phyloP scores from a whole-genome alignment of 2,329 filamentous ascomycete species.

The Cladophialophora chaetospira region DNA sequence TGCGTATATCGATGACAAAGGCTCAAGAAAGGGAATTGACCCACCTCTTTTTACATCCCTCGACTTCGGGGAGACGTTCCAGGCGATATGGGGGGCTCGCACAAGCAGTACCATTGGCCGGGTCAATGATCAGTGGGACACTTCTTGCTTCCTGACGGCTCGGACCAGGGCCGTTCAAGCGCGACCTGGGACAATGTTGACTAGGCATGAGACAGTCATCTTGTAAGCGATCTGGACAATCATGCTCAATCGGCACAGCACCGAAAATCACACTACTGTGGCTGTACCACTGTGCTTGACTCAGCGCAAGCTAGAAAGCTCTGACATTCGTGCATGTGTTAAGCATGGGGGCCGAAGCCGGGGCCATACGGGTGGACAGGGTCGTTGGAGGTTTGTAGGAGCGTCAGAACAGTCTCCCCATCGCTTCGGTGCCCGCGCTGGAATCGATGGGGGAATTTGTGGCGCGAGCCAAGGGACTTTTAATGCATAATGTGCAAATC shows the following conservation, averaged over 20 bases:
- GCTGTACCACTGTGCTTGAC: not conserved
- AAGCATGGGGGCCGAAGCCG: too few species aligned
- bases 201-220: not conserved
- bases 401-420: not conserved
- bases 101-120: not conserved
- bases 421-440: not conserved
- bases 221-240: conserved; percentile 3
- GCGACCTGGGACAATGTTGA: not conserved
- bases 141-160: not conserved
- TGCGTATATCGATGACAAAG: conserved; percentile 1
- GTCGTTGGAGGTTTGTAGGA: not conserved
- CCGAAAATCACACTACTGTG: not conserved
- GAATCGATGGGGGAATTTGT: conserved; percentile 4
- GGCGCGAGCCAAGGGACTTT: not conserved
- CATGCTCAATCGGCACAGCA: not conserved
- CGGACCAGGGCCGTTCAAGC: not conserved
- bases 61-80: not conserved
- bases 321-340: not conserved
- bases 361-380: not conserved
- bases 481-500: not conserved
- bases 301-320: not conserved
- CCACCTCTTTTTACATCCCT: not conserved
- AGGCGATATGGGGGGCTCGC: not conserved
- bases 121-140: not conserved
- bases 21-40: not conserved